Conservation (phyloP, 2,329 filamentous ascomycete genomes). For the Gremmenia infestans region DNA sequence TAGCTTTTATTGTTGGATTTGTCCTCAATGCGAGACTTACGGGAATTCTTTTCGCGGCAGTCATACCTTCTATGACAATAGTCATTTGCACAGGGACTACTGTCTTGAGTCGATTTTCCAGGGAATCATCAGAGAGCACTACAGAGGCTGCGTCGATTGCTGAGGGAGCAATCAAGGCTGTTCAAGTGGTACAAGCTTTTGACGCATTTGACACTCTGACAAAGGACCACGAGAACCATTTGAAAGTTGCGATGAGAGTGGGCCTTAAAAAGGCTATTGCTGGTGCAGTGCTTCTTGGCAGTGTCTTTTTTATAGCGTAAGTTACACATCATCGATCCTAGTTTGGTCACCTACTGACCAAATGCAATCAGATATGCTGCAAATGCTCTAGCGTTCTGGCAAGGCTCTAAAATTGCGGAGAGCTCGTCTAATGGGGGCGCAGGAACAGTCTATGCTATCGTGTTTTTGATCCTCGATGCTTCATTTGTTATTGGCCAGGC, state of each 20-base stretch:
- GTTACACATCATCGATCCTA: conserved; percentile 3
- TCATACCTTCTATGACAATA: conserved; percentile 47
- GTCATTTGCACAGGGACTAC: conserved; percentile 42
- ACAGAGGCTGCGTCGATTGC: conserved; percentile 47
- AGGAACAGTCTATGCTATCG: conserved; percentile 48
- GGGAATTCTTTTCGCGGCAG: conserved; percentile 45
- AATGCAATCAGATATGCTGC: conserved; percentile 39
- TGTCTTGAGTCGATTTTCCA: conserved; percentile 38
- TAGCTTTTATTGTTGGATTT: conserved; percentile 54
- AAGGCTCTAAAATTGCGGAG: conserved; percentile 45
- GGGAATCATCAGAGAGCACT: conserved; percentile 40
- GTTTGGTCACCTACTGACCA: neutral
- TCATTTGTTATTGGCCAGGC: conserved; percentile 28
- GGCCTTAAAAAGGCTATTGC: conserved; percentile 46
- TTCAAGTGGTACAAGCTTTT: conserved; percentile 49
- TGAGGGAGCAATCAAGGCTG: conserved; percentile 45
- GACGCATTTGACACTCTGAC: conserved; percentile 44
- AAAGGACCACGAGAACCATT: conserved; percentile 41
- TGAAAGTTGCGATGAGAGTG: conserved; percentile 38
- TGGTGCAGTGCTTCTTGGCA: conserved; percentile 44
- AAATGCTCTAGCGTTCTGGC: conserved; percentile 56
- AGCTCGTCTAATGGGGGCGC: conserved; percentile 29
- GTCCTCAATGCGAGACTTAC: conserved; percentile 51
- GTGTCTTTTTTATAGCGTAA: conserved; percentile 55
- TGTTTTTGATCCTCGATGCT: conserved; percentile 49